phyloP scores from a whole-genome alignment of 371 early-diverging fungal genomes.

The Rhizomucor pusillus region DNA sequence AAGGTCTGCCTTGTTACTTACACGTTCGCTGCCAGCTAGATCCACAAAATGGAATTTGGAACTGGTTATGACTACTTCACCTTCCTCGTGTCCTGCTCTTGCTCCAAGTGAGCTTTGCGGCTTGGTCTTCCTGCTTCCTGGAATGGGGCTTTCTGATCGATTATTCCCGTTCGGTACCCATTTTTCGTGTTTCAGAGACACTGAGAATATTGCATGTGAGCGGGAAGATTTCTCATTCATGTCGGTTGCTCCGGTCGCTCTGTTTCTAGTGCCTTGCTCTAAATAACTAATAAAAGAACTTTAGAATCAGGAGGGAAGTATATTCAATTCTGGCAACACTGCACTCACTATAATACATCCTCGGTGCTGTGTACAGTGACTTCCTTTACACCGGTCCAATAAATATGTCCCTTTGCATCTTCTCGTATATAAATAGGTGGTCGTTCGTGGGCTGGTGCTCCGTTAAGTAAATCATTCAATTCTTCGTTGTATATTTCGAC shows the following conservation, averaged over 20 bases:
- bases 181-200: slow-evolving; percentile 78
- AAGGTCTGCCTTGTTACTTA: slow-evolving; percentile 16
- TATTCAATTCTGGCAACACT: neutral
- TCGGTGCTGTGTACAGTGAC: slow-evolving; percentile 69
- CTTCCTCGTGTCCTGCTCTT: slow-evolving; percentile 7
- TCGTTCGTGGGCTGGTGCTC: slow-evolving; percentile 49
- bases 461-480: slow-evolving; percentile 76
- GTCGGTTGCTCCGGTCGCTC: slow-evolving; percentile 93
- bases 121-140: neutral
- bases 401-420: slow-evolving; percentile 88
- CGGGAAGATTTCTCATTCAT: slow-evolving; percentile 97
- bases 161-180: slow-evolving; percentile 12
- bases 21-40: slow-evolving; percentile 98
- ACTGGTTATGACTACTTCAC: slow-evolving; percentile 55
- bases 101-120: slow-evolving; percentile 1
- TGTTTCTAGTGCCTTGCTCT: slow-evolving; percentile 73
- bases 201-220: slow-evolving; percentile 98
- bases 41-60: slow-evolving; percentile 99
- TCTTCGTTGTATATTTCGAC: slow-evolving; percentile 99
- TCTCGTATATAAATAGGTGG: slow-evolving; percentile 85
- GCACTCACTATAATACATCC: slow-evolving; percentile 71
- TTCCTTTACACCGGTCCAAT: slow-evolving; percentile 90
- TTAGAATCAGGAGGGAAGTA: neutral
- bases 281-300: slow-evolving; percentile 49
- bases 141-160: slow-evolving; percentile 5